Conservation (phyloP, 345 rosid species). For the Chamaenerion angustifolium region DNA sequence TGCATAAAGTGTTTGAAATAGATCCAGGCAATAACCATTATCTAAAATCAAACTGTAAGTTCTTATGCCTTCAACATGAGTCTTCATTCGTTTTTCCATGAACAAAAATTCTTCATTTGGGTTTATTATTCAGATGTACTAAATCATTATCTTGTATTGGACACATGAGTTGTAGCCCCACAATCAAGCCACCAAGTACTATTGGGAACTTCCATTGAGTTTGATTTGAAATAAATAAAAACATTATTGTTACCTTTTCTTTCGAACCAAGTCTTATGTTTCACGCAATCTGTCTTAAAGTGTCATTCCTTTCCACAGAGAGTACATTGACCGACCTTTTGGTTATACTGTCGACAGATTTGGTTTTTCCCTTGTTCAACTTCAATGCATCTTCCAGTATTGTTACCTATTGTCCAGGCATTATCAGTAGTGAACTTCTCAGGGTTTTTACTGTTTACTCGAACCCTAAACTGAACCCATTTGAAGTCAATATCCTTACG, state of each 20-base stretch:
- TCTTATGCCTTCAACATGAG: conserved; percentile 5
- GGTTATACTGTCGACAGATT: conserved; percentile 2
- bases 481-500: too few relatives aligned
- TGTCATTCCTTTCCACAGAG: conserved; percentile 1
- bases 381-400: background rate
- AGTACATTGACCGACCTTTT: background rate
- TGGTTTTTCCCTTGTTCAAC: background rate
- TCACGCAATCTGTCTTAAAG: conserved; percentile 4
- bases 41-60: too few relatives aligned
- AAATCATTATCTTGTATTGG: conserved; percentile 9
- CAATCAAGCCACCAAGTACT: conserved; percentile 5
- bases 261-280: conserved; percentile 9
- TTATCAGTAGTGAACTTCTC: too few relatives aligned
- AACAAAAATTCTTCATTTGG: conserved; percentile 6
- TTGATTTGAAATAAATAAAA: conserved; percentile 11
- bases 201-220: conserved; percentile 4
- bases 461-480: too few relatives aligned
- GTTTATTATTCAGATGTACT: conserved; percentile 12
- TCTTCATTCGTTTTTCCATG: conserved; percentile 7
- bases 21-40: conserved; percentile 1
- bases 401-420: too few relatives aligned
- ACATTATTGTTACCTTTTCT: conserved; percentile 7
- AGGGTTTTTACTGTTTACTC: too few relatives aligned
- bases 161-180: conserved; percentile 5
- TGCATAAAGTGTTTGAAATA: conserved; percentile 2